Base-by-base conservation (phyloP, 202 grass and related monocot species). In the Cymbopogon flexuosus region DNA sequence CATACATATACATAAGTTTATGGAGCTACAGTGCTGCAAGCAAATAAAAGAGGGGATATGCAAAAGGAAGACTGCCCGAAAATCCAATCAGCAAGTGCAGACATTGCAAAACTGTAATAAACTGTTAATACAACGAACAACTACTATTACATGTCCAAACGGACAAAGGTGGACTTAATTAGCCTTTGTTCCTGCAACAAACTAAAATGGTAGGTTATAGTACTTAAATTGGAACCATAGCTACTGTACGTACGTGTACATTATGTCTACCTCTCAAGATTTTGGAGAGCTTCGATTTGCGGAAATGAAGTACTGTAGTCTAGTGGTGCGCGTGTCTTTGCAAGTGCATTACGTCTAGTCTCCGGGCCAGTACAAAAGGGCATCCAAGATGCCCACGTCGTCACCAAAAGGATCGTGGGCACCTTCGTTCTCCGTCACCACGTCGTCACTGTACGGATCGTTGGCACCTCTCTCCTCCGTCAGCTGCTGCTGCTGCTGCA, bases 281-380 rank as follows among this genome's bases (percentile, higher is more conserved):
- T 33, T 33, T 33, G 31, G 31, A 33, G 31, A 27, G 27, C 27
- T 27, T 27, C 27, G 27, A 27, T 27, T 27, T 27, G 27, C 27
- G 27, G 27, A 27, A 27, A 27, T 27, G 27, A 27, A 27, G 27
- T 27, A 27, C 27, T 27, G 27, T 27, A 27, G 27, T 27, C 27
- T 27, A 27, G 27, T 27, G 1, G 27, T 27, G 27, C 27, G 27
- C 2, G 27, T 27, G 27, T 27, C 27, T 27, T 27, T 27, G 68
- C 24, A 45, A 5, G 30, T 22, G 31, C 52, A n/a, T 42, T 2
- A 5, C 35, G 19, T 47, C 49, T 78, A 79, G 29, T 83, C 87
- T 43, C 52, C 54, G 24, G 84, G 80, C 70, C 84, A 87, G 80
- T 87, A 75, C 5, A 65, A 62, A 71, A 90, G 63, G 49, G 75